Evolutionary conservation across 2,329 filamentous ascomycete genomes (phyloP), one percentile per base, ranked within the genome.

Genomic region (Coniosporium tulheliwenetii): DNA sequence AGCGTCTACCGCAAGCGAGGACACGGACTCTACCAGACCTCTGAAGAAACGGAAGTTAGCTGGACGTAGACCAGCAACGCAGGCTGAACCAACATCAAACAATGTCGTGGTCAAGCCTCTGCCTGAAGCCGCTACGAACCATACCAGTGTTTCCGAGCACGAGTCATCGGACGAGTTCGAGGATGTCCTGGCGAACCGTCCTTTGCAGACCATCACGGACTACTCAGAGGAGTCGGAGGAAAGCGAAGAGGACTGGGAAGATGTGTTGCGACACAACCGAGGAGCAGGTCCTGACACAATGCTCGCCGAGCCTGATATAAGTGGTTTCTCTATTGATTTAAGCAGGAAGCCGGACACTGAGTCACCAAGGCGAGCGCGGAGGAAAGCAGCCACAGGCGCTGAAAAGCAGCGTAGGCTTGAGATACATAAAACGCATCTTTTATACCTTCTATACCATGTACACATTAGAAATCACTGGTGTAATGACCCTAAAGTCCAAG

Each of bases 391-490:
- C 12, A 72, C 72, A 1, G 64, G 65, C 5, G 64, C 66, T 1
- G 77, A 81, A 46, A 77, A 70, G 46, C 70, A 67, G 37, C 54
- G 69, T 29, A 75, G 87, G 14, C 57, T 91, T 29, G 73, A 85
- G 39, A 69, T 86, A n/a, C 91, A 98, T 59, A 93, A 89, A 59
- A 67, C 78, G 45, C 87, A 98, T 60, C 48, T 96, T 0, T 63
- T 95, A 10, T 93, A 85, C 55, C 68, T 98, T 2, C 61, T 98
- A 12, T 75, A 77, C 8, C 85, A 96, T 58, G 71, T 79, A 12
- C 73, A 82, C 48, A 67, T 76, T 43, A 77, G 87, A 41, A 98
- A 96, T 54, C 66, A 73, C 41, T 95, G 89, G 85, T 95, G 87
- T 61, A 93, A 93, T 52, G 80, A 89, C 53, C 51, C 64, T 10